Evolutionary conservation across 768 basidiomycete genomes (phyloP).

Genomic region (Boletus speciosus): DNA sequence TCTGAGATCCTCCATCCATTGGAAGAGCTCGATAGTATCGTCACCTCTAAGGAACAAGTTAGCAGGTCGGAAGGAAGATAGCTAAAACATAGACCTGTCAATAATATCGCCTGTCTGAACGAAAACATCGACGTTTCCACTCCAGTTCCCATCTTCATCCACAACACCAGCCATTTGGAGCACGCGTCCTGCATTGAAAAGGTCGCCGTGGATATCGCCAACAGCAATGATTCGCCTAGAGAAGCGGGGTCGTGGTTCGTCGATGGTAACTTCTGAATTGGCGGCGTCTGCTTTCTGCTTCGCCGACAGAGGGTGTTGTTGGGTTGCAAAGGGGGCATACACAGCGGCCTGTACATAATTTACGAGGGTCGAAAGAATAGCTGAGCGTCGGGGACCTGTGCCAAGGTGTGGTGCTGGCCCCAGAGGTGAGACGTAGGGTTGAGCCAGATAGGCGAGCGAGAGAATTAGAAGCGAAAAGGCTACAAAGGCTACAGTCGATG

Average conservation of each 20-base stretch:
- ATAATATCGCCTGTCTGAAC: constrained; percentile 97
- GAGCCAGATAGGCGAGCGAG: constrained; percentile 30
- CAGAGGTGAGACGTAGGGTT: constrained; percentile 30
- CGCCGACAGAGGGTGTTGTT: constrained; percentile 10
- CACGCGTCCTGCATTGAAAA: constrained; percentile 74
- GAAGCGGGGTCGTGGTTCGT: constrained; percentile 31
- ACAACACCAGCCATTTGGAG: constrained; percentile 78
- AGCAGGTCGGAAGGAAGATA: constrained; percentile 3
- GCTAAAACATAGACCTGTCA: constrained; percentile 57
- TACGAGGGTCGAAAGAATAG: constrained; percentile 25
- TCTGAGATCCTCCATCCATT: constrained; percentile 81
- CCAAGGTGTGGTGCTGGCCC: constrained; percentile 33
- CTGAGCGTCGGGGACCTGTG: constrained; percentile 18
- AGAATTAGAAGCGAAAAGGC: constrained; percentile 25
- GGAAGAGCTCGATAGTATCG: constrained; percentile 83
- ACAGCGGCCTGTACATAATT: constrained; percentile 22
- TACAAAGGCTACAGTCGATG: constrained; percentile 16
- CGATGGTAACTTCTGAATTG: constrained; percentile 8
- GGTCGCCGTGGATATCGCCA: constrained; percentile 90
- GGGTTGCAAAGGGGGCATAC: constrained; percentile 20
- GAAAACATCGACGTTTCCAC: constrained; percentile 76
- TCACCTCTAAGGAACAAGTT: constrained; percentile 56
- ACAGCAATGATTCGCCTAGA: constrained; percentile 72
- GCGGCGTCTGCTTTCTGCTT: constrained; percentile 1
- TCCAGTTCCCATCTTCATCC: constrained; percentile 73